Evolutionary conservation across 805 yeast species (phyloP), one percentile per base, ranked within the genome.

Genomic region (Metschnikowia dekortorum): DNA sequence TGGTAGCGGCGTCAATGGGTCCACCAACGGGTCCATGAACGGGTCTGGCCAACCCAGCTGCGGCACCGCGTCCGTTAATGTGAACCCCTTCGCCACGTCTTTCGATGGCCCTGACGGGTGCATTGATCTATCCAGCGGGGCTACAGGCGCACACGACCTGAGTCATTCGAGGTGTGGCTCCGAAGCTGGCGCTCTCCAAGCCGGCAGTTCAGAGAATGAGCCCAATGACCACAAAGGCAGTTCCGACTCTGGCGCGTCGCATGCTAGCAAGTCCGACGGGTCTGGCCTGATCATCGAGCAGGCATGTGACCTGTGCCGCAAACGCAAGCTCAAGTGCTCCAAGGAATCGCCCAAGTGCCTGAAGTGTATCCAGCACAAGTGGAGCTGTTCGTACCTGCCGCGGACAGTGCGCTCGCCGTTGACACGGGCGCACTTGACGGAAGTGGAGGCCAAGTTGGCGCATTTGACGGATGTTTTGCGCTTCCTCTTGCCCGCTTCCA

Each of bases 251-350:
- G 35, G 35, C 8, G 35, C 14, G 6, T 33, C 35, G 22, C 22
- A 22, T 22, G 22, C 22, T 22, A 22, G 22, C 22, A 22, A 22
- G 22, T 3, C 22, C 22, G 22, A 22, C n/a, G 29, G 36, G 7
- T 4, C 38, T 13, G 31, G 48, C 33, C 38, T 49, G 29, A 35
- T 54, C 14, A 76, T 78, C 31, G 83, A 80, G 61, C 84, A 80
- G 61, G 83, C 83, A 8, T 89, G 96, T 66, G 96, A 89, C 65
- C 83, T 91, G 3, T 89, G 96, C 63, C 79, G 96, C 35, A 80
- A 82, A 57, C 75, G 94, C 49, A 89, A 89, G 67, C 74, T 88
- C 52, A 84, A 83, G 62, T 89, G 96, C 63, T 82, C 95, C 31
- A 89, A 87, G 60, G 88, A 84, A 52, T 74, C 68, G 29, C 96